Evolutionary conservation across 2,329 filamentous ascomycete species (phyloP).

Genomic region (Thermothelomyces thermophilus): DNA sequence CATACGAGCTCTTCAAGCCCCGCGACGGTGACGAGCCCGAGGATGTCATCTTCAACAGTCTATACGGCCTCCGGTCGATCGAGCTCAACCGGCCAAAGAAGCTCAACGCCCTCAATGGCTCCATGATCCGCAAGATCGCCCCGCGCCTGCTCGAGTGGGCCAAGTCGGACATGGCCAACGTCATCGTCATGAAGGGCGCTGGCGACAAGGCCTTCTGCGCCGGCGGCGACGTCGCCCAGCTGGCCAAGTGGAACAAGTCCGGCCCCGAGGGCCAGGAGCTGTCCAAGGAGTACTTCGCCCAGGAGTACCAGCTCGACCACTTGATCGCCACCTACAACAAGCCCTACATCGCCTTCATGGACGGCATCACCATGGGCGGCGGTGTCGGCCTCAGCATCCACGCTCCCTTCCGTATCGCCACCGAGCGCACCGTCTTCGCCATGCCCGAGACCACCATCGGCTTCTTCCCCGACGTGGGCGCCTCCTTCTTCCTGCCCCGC

Average conservation of each 20-base stretch:
- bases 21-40: constrained; percentile 66
- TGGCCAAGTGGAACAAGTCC: constrained; percentile 66
- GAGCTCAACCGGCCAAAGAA: constrained; percentile 91
- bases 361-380: constrained; percentile 97
- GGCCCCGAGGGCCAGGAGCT: constrained; percentile 63
- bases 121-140: constrained; percentile 92
- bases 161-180: constrained; percentile 88
- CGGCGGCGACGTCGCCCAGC: constrained; percentile 78
- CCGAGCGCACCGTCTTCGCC: constrained; percentile 89
- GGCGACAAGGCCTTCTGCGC: constrained; percentile 82
- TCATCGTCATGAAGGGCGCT: constrained; percentile 85
- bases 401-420: constrained; percentile 92
- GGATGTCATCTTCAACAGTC: constrained; percentile 86
- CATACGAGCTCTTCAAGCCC: constrained; percentile 41
- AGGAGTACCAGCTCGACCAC: constrained; percentile 96
- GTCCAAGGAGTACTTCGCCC: constrained; percentile 79
- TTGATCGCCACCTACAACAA: constrained; percentile 89
- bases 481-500: constrained; percentile 88
- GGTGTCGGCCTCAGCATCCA: constrained; percentile 92
- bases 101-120: constrained; percentile 85
- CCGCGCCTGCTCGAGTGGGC: constrained; percentile 88
- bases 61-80: constrained; percentile 84
- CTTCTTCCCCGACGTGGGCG: constrained; percentile 97
- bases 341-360: constrained; percentile 92
- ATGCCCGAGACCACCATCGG: constrained; percentile 99